Evolutionary conservation across 2,329 filamentous ascomycete species (phyloP), one percentile per base, ranked within the genome.

Genomic region (Sporothrix dimorphospora): DNA sequence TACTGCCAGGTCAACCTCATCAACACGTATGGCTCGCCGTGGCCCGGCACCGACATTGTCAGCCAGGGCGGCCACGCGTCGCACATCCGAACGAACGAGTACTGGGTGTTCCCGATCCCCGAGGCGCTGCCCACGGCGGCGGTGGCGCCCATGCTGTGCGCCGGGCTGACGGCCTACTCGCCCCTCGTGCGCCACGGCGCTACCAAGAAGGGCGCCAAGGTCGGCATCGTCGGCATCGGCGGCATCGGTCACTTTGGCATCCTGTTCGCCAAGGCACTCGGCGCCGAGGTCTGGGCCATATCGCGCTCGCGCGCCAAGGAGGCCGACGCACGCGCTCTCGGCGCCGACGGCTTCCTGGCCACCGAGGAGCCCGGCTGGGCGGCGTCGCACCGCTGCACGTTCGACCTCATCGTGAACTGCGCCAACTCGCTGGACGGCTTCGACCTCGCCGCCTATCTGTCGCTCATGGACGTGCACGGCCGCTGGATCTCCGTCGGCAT

Each of bases 71-170:
- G 87, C 70, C 82, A 82, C 75, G 79, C 80, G 1, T 80, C 80
- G 6, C 79, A 81, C 71, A 75, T 80, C 24, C 76, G 80, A 65
- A 78, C 79, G 14, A 92, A 95, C 81, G 91, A 94, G 81, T 91
- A 94, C 83, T 94, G 85, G 85, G 86, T 87, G 55, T 89, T 88
- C 78, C 91, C 91, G 77, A 94, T 97, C 75, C 94, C 93, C 42
- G 92, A 94, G 47, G 88, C 85, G 69, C 86, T 97, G 59, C 77
- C 84, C 8, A 87, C 85, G 75, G 81, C 83, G 70, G 81, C 90
- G 66, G 92, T 90, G 0, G 93, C 92, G 1, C 92, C 92, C 11
- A 94, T 94, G 91, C 86, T 96, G 76, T 97, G 94, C 81, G 94
- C 92, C 49, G 94, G 94, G 74, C 85, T 97, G 75, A 97, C 93